Conservation (phyloP, 768 basidiomycete species). For the Pleurotus ostreatus region DNA sequence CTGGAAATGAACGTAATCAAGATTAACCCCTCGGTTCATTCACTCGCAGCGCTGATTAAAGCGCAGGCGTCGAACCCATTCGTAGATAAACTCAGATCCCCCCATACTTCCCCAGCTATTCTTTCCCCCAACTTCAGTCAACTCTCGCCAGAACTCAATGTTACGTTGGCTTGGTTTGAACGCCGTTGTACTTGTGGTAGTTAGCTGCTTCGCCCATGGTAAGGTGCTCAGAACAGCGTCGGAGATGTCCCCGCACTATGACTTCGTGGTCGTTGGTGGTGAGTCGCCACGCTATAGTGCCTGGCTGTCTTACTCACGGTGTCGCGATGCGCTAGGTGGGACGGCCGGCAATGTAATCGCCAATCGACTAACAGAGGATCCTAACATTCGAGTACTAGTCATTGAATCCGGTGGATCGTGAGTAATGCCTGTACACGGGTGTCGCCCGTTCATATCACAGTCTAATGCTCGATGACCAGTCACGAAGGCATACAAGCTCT, state of each 20-base stretch:
- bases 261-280: slow-evolving; percentile 29
- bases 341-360: slow-evolving; percentile 19
- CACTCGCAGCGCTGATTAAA: no score
- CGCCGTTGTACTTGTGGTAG: no score
- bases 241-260: slow-evolving; percentile 12
- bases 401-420: slow-evolving; percentile 20
- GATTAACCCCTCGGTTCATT: no score
- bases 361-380: slow-evolving; percentile 6
- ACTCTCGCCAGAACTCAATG: no score
- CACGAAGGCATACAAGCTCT: slow-evolving; percentile 9
- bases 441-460: neutral
- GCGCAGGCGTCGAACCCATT: no score
- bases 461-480: neutral
- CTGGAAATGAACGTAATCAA: no score
- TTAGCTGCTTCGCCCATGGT: no score
- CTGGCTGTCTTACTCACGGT: neutral
- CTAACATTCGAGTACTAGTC: slow-evolving; percentile 17
- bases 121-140: no score
- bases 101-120: no score
- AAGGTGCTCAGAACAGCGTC: no score
- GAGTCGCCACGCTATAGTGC: neutral
- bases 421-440: neutral
- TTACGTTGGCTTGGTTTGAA: no score
- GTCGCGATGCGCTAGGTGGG: slow-evolving; percentile 8
- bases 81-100: no score